Conservation (phyloP, 176 grass and related monocot species). For the Pharus latifolius region DNA sequence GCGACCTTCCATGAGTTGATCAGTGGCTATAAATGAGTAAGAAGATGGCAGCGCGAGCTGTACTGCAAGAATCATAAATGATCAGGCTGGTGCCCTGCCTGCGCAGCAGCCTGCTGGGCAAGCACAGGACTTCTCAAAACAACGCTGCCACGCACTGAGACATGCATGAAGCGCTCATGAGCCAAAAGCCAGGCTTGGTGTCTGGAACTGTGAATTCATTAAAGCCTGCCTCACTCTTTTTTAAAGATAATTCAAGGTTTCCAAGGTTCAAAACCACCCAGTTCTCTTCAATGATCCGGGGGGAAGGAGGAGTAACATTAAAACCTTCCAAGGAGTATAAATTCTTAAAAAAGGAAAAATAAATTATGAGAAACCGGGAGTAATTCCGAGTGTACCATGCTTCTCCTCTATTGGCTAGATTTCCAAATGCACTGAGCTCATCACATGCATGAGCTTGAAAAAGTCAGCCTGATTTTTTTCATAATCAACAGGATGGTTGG, state of each 20-base stretch:
- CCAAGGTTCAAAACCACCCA: not conserved
- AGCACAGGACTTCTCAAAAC: not conserved
- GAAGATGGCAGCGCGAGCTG: not conserved
- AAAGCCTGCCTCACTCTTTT: constrained; percentile 1
- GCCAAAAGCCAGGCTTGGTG: not conserved
- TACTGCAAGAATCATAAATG: constrained; percentile 19
- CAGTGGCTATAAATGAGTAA: constrained; percentile 18
- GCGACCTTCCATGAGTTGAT: not conserved
- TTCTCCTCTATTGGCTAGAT: too few relatives aligned
- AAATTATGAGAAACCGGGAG: too few relatives aligned
- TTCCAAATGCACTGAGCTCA: too few relatives aligned
- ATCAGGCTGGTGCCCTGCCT: not conserved
- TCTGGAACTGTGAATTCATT: constrained; percentile 22
- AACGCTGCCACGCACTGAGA: not conserved
- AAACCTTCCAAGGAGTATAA: too few relatives aligned
- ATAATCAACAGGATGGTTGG: too few relatives aligned
- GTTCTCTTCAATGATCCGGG: constrained; percentile 8
- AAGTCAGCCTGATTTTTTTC: too few relatives aligned
- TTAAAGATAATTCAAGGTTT: not conserved
- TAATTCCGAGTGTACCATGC: too few relatives aligned
- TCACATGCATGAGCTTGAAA: too few relatives aligned
- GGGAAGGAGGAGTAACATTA: too few relatives aligned
- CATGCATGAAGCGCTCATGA: constrained; percentile 23
- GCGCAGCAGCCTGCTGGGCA: constrained; percentile 7
- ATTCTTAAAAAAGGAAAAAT: too few relatives aligned